Conservation (phyloP, 371 early-diverging fungal genomes). For the Syncephalis plumigaleata region DNA sequence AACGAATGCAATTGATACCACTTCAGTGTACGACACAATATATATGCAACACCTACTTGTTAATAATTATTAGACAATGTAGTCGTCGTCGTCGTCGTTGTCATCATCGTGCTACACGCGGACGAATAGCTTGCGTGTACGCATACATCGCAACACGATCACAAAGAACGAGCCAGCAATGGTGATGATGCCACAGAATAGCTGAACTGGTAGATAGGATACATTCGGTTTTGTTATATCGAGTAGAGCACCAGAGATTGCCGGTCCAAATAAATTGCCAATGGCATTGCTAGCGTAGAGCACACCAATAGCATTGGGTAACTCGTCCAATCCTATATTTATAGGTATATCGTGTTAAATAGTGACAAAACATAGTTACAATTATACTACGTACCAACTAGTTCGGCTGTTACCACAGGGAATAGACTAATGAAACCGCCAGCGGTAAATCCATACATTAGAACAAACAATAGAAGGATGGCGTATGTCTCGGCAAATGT, state of each 20-base stretch:
- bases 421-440: conserved; percentile 32
- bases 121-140: conserved; percentile 8
- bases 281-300: conserved; percentile 19
- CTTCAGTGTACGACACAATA: no score
- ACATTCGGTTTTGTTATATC: conserved; percentile 13
- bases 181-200: not conserved
- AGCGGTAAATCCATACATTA: conserved; percentile 35
- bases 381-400: conserved; percentile 16
- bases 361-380: conserved; percentile 18
- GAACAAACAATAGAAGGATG: conserved; percentile 24
- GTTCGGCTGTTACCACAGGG: conserved; percentile 24
- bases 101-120: conserved; percentile 9
- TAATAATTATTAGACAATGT: no score
- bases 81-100: no score
- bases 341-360: conserved; percentile 16
- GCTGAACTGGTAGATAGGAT: conserved; percentile 2
- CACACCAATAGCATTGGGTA: conserved; percentile 20
- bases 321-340: conserved; percentile 19
- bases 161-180: conserved; percentile 7
- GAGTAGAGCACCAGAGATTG: conserved; percentile 13
- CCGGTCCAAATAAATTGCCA: conserved; percentile 21
- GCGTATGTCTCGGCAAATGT: conserved; percentile 24
- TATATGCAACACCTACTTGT: no score
- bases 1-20: no score
- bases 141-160: conserved; percentile 6